phyloP scores from a whole-genome alignment of 768 basidiomycete genomes.

The Neoboletus subvelutipes region DNA sequence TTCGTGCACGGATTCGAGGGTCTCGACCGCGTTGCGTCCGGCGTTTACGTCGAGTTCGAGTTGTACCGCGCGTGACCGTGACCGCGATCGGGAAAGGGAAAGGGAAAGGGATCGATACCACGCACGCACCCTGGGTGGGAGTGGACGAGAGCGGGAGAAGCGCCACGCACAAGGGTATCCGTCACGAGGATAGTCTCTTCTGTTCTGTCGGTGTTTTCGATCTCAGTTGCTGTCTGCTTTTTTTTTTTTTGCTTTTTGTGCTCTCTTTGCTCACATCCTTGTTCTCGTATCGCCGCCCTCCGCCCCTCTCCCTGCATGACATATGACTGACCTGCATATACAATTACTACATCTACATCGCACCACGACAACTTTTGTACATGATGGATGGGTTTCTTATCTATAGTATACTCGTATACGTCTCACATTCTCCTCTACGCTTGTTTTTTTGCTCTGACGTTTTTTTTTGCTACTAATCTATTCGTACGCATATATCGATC shows the following conservation, averaged over 20 bases:
- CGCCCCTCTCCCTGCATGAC: neutral
- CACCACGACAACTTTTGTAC: neutral
- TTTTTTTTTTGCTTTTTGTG: neutral
- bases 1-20: slow-evolving; percentile 33
- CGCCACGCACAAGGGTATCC: slow-evolving; percentile 15
- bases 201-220: neutral
- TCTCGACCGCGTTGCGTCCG: slow-evolving; percentile 35
- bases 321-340: neutral
- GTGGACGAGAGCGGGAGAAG: slow-evolving; percentile 17
- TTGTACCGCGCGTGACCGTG: slow-evolving; percentile 19
- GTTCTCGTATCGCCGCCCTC: too few relatives aligned
- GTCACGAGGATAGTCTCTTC: slow-evolving; percentile 8
- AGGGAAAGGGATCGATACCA: slow-evolving; percentile 15
- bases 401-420: neutral
- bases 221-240: neutral
- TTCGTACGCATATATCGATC: slow-evolving; percentile 1
- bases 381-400: slow-evolving; percentile 1
- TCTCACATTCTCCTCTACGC: neutral
- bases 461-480: neutral
- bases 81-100: slow-evolving; percentile 21
- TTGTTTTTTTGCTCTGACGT: neutral
- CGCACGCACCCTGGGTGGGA: slow-evolving; percentile 3
- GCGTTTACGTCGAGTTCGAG: slow-evolving; percentile 30
- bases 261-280: neutral
- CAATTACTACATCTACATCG: neutral